Evolutionary conservation across 2,329 filamentous ascomycete genomes (phyloP), one percentile per base, ranked within the genome.

Genomic region (Dactylonectria macrodidyma): DNA sequence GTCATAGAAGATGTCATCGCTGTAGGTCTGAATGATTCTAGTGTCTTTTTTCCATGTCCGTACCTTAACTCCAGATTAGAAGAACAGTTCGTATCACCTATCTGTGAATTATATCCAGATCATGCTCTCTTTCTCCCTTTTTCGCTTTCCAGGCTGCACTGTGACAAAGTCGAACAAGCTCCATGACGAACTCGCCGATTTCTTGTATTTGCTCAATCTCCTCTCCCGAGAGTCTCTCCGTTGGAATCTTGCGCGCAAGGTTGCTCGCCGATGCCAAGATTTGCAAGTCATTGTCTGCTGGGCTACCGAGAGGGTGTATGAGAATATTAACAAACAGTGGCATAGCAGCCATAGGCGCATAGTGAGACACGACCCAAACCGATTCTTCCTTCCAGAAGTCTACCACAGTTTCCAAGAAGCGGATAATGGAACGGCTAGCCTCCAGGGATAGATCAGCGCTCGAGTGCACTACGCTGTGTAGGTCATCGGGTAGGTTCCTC

Each of bases 161-260:
- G 36, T 72, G 70, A 52, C 60, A 70, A 10, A 72, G 59, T 7
- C 70, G 59, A 2, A 72, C 70, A 33, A 72, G 70, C n/a, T 72
- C 70, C 70, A 72, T 72, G 0, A 72, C 70, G 33, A 68, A 72
- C 10, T 72, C 70, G 11, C 70, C 70, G 3, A 72, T 72, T 51
- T 72, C 70, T 22, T 65, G 70, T 0, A 72, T 72, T 9, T 71
- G 67, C 6, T 70, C 70, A n/a, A 72, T 72, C 36, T 72, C 70
- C 10, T 72, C 70, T 68, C 61, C 65, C 0, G 70, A 68, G 8
- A 72, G 56, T 7, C 67, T 58, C 2, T 72, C 67, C 12, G 70
- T 62, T 1, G 70, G 70, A 3, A 72, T 57, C 1, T 65, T 72
- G 2, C 70, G 63, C 11, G 70, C 72, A 6, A 72, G 72, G 1